Evolutionary conservation across 2,329 filamentous ascomycete genomes (phyloP).

Genomic region (Microdochium paspali): DNA sequence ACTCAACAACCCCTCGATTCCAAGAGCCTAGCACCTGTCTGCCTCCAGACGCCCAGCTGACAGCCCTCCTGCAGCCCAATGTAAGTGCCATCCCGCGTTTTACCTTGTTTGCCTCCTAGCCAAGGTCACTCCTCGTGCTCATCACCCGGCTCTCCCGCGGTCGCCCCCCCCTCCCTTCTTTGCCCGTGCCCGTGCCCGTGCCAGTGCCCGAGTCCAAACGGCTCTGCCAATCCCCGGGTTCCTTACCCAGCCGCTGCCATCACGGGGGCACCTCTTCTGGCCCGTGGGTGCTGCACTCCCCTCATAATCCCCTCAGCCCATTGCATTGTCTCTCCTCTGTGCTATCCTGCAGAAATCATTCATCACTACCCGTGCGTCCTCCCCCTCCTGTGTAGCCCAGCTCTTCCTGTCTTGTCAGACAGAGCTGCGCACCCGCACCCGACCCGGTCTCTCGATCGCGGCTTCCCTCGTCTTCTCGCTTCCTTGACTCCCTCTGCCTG

Average conservation of each 20-base stretch:
- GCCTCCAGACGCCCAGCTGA: background rate
- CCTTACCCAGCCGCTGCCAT: background rate
- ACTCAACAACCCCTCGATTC: too few relatives aligned
- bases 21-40: background rate
- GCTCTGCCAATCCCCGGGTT: background rate
- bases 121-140: too few relatives aligned
- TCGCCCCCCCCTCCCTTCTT: background rate
- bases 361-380: background rate
- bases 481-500: background rate
- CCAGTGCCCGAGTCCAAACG: too few relatives aligned
- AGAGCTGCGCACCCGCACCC: background rate
- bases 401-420: background rate
- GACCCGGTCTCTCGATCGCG: background rate
- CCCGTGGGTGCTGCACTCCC: background rate
- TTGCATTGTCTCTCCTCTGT: background rate
- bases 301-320: background rate
- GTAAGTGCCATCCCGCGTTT: background rate
- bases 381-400: background rate
- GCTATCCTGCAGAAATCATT: too few relatives aligned
- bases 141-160: background rate
- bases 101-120: background rate
- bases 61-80: background rate
- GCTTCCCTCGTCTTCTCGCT: background rate
- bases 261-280: background rate
- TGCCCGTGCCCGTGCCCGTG: too few relatives aligned